phyloP scores from a whole-genome alignment of 1,284 basidiomycete genomes.

The Heliocybe sulcata region DNA sequence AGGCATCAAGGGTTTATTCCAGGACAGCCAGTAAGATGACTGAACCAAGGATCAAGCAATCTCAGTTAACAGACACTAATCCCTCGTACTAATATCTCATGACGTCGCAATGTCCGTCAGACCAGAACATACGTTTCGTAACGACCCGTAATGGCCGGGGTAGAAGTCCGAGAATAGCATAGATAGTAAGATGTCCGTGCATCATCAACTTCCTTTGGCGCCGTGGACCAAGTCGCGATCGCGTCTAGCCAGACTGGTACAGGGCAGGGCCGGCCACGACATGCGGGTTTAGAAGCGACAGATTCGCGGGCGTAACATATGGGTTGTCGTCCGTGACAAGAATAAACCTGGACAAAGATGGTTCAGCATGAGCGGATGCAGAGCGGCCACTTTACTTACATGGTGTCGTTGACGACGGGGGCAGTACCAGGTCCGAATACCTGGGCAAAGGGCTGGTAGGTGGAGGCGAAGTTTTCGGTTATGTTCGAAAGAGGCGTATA shows the following conservation, averaged over 20 bases:
- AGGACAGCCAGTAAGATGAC: too few species aligned
- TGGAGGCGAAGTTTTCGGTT: conserved; percentile 34
- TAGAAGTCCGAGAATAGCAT: neutral
- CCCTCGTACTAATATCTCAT: neutral
- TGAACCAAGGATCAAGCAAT: too few species aligned
- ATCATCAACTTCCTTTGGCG: neutral
- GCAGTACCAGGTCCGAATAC: conserved; percentile 33
- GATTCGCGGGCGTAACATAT: conserved; percentile 54
- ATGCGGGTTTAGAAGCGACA: conserved; percentile 43
- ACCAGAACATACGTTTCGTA: neutral
- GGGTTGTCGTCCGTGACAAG: conserved; percentile 43
- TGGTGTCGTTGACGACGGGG: conserved; percentile 40
- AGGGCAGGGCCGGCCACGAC: conserved; percentile 53
- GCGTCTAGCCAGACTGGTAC: conserved; percentile 35
- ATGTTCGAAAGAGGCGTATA: conserved; percentile 44
- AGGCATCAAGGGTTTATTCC: too few species aligned
- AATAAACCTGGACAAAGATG: conserved; percentile 32
- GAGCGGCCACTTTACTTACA: conserved; percentile 20
- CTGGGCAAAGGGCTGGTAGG: conserved; percentile 38
- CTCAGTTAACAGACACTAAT: too few species aligned
- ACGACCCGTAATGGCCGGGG: neutral
- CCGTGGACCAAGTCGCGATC: neutral
- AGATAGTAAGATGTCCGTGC: neutral
- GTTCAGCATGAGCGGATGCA: neutral
- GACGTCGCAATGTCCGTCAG: neutral